These are phyloP conservation scores for Tetrapyrgos nigripes DNA, from an alignment of 1,284 basidiomycete genomes.

Conservation along the genomic window DNA sequence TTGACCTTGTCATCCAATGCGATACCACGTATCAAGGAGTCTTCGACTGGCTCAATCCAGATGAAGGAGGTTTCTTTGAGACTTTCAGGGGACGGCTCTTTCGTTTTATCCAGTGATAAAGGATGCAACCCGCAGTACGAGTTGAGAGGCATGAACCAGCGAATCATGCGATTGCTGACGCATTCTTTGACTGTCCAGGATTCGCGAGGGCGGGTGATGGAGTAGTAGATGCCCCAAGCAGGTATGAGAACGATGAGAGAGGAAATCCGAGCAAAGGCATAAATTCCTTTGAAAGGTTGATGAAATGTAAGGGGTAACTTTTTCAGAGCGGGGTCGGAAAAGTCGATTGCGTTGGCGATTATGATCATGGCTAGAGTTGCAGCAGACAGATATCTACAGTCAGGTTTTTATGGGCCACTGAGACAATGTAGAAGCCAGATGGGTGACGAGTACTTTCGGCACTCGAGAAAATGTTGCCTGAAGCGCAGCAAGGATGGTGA, in stretches of 20 bases:
- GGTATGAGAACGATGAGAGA: conserved; percentile 20
- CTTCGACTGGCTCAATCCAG: conserved; percentile 26
- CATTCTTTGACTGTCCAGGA: conserved; percentile 29
- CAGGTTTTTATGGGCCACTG: too few species aligned
- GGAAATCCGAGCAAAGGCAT: conserved; percentile 4
- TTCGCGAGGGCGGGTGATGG: conserved; percentile 18
- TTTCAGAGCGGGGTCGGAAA: background rate
- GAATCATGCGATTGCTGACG: conserved; percentile 23
- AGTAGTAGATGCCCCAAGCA: conserved; percentile 22
- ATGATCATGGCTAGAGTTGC: too few species aligned
- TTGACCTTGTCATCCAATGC: conserved; percentile 25
- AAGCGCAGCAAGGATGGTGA: too few species aligned
- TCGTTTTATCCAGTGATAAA: conserved; percentile 24
- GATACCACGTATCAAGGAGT: conserved; percentile 16
- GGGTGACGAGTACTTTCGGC: too few species aligned
- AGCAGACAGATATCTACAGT: too few species aligned
- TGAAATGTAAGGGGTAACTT: background rate
- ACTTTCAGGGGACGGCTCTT: conserved; percentile 20
- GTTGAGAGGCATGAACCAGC: conserved; percentile 28
- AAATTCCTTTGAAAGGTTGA: conserved; percentile 22
- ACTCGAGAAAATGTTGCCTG: too few species aligned
- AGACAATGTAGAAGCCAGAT: too few species aligned
- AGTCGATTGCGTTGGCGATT: too few species aligned
- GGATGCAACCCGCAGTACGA: conserved; percentile 18
- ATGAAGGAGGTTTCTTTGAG: conserved; percentile 29